Conservation (phyloP, 164 flowering plant species). For the Annona squamosa region DNA sequence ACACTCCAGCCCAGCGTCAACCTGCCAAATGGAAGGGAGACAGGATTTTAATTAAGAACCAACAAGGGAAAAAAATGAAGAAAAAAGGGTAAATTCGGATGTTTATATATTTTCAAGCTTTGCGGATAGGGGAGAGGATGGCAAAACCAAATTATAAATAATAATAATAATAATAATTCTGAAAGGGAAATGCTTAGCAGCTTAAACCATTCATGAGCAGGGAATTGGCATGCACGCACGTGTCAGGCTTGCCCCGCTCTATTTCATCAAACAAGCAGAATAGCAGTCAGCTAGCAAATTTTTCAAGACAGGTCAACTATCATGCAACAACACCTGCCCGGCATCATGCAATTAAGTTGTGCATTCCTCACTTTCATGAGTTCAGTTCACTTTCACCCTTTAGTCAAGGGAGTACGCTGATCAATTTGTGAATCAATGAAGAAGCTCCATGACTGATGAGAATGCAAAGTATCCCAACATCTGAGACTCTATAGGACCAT, state of each 20-base stretch:
- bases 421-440: neutral
- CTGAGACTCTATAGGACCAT: neutral
- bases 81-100: neutral
- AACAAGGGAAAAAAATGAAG: no score
- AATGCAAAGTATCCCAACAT: neutral
- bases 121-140: neutral
- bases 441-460: neutral
- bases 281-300: neutral
- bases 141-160: neutral
- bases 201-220: neutral
- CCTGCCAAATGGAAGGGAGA: slow-evolving; percentile 32
- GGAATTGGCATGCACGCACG: neutral
- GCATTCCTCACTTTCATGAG: neutral
- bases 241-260: neutral
- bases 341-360: neutral
- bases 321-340: neutral
- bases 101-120: neutral
- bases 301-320: neutral
- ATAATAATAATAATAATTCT: no score
- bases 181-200: neutral
- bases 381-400: neutral
- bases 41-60: neutral
- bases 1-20: slow-evolving; percentile 76
- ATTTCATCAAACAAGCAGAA: neutral
- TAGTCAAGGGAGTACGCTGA: neutral